Conservation (phyloP, 208 protist genomes). For the Leptomonas pyrrhocoris region DNA sequence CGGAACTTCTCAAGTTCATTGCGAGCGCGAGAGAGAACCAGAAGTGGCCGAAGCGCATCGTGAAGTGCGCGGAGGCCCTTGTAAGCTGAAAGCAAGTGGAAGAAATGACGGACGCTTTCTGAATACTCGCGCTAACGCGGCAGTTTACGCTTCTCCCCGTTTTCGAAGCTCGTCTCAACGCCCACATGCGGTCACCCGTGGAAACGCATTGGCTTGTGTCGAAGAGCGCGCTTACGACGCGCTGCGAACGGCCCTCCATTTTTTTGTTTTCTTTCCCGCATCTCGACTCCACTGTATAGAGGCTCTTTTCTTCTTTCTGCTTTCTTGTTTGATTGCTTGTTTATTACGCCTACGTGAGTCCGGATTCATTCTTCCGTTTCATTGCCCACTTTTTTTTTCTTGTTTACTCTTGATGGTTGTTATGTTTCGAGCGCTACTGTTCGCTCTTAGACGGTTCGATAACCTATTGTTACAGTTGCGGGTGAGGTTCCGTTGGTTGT, state of each 20-base stretch:
- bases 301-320: background rate
- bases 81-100: constrained; percentile 15
- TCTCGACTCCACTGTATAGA: background rate
- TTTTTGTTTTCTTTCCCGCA: background rate
- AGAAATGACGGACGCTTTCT: constrained; percentile 15
- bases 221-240: too few species aligned
- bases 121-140: too few species aligned
- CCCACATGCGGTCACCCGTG: too few species aligned
- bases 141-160: too few species aligned
- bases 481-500: too few species aligned
- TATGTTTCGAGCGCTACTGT: too few species aligned
- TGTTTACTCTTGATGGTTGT: too few species aligned
- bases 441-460: too few species aligned
- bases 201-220: too few species aligned
- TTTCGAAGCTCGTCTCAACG: too few species aligned
- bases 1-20: constrained; percentile 42
- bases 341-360: background rate
- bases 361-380: constrained; percentile 6
- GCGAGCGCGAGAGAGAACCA: constrained; percentile 17
- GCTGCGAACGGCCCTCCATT: background rate
- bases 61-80: constrained; percentile 53
- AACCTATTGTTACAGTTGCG: too few species aligned
- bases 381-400: constrained; percentile 3
- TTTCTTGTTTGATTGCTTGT: too few species aligned
- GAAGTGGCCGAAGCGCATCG: constrained; percentile 42